phyloP scores from a whole-genome alignment of 148 eudicot species.

The Camellia granthamiana region DNA sequence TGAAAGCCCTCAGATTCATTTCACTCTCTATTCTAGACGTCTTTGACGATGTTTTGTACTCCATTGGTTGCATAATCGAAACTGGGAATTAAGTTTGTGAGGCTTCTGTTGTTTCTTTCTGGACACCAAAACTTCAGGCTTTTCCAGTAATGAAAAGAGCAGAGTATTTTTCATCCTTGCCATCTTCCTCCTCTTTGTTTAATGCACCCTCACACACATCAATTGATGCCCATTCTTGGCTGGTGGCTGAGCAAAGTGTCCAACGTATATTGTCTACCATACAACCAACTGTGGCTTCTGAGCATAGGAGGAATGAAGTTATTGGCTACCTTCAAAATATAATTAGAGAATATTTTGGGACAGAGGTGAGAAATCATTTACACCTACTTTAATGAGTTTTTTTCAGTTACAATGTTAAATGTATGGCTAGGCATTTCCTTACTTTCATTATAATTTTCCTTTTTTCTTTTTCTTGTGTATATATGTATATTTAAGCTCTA shows the following conservation, averaged over 20 bases:
- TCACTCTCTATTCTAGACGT: background rate
- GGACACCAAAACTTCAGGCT: constrained; percentile 23
- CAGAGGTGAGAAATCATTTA: constrained; percentile 27
- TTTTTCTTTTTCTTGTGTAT: background rate
- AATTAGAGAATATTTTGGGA: constrained; percentile 28
- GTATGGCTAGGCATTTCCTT: background rate
- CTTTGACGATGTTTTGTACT: background rate
- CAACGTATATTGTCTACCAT: constrained; percentile 29
- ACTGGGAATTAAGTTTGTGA: constrained; percentile 19
- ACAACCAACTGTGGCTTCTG: constrained; percentile 35
- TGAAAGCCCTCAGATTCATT: background rate
- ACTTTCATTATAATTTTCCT: background rate
- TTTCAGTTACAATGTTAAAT: background rate
- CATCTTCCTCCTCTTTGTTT: constrained; percentile 25
- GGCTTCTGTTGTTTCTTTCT: constrained; percentile 15
- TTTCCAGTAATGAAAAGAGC: constrained; percentile 5
- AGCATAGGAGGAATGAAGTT: constrained; percentile 30
- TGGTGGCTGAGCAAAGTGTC: constrained; percentile 27
- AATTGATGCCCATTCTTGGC: constrained; percentile 29
- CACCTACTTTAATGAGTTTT: background rate
- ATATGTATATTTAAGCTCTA: background rate
- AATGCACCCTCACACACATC: constrained; percentile 13
- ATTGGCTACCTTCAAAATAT: constrained; percentile 38
- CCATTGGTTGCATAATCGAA: constrained; percentile 1
- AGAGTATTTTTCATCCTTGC: constrained; percentile 11